Evolutionary conservation across 257 asterid genomes (phyloP), one percentile per base, ranked within the genome.

Genomic region (Solanum tarijense): DNA sequence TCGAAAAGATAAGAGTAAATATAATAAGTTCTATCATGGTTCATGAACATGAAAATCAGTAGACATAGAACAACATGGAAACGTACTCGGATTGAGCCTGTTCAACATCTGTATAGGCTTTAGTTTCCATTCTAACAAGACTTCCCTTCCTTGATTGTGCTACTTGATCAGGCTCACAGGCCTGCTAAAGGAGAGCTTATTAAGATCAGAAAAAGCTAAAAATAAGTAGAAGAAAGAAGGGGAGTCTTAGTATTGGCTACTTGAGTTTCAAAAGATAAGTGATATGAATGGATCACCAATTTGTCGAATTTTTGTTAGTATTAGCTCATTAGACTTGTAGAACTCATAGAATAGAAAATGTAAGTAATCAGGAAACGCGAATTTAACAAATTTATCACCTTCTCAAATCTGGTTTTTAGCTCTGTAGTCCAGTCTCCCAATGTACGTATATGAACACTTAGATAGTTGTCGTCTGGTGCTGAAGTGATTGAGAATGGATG

Each of bases 401-500:
- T 90, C 3, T 92, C 94, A 83, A 96, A 95, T 65, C 90, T 93
- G 62, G 60, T 91, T 83, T 89, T 92, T 60, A 96, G 98, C 91
- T 95, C 99, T 5, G 98, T 91, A 1, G 98, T 96, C 98, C 98
- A 96, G 87, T 96, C 99, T 76, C 99, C 99, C 60, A 94, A 62
- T 4, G 98, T 89, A 39, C 98, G 98, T 71, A 96, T 94, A 85
- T 96, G 98, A 81, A 96, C 95, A 32, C 98, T 95, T 85, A 96
- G 88, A 83, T 93, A 94, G 83, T 90, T 92, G 60, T 96, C 98
- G 18, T 91, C 98, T n/a, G 99, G 99, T 58, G 98, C 98, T 86
- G 98, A 96, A 86, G 99, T 96, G 89, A 96, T 94, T 27, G 99
- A 95, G 91, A 96, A 96, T 11, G 99, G 98, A 91, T 96, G 99